phyloP scores from a whole-genome alignment of 2,329 filamentous ascomycete species.

The Aspergillus terreus region DNA sequence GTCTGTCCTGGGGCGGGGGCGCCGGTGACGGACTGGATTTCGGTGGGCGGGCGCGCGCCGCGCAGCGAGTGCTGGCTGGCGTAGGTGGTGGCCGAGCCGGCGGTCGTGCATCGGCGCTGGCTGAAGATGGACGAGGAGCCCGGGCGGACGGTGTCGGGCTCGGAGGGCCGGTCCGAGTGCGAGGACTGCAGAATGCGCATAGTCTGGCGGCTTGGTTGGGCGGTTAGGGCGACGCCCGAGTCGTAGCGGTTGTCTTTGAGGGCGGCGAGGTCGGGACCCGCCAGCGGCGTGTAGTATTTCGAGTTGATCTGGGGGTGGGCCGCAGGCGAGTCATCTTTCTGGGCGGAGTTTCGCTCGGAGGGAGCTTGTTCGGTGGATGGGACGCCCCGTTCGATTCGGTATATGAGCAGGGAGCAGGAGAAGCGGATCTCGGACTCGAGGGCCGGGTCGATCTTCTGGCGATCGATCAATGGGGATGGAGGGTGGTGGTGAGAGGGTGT shows the following conservation, averaged over 20 bases:
- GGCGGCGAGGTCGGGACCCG: slow-evolving; percentile 5
- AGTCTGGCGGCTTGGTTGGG: slow-evolving; percentile 16
- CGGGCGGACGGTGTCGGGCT: slow-evolving; percentile 1
- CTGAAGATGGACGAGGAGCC: slow-evolving; percentile 4
- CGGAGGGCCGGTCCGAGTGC: slow-evolving; percentile 10
- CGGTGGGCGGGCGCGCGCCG: slow-evolving; percentile 1
- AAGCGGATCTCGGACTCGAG: slow-evolving; percentile 34
- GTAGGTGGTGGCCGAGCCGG: slow-evolving; percentile 8
- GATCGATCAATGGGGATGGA: slow-evolving; percentile 29
- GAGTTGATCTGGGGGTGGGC: slow-evolving; percentile 8
- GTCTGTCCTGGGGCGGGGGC: background rate
- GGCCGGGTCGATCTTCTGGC: slow-evolving; percentile 30
- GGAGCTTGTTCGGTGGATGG: background rate
- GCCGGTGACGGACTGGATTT: slow-evolving; percentile 5
- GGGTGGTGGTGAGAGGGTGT: slow-evolving; percentile 29
- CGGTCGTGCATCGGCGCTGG: slow-evolving; percentile 8
- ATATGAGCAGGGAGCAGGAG: slow-evolving; percentile 30
- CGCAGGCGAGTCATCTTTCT: background rate
- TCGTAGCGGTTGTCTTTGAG: slow-evolving; percentile 15
- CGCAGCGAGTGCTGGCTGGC: slow-evolving; percentile 3
- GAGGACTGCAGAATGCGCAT: slow-evolving; percentile 10
- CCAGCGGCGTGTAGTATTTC: slow-evolving; percentile 7
- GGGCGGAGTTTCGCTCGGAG: background rate
- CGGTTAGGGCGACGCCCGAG: slow-evolving; percentile 20
- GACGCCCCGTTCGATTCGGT: slow-evolving; percentile 26